Evolutionary conservation across 148 eudicot species (phyloP).

Genomic region (Heliamphora exappendiculata): DNA sequence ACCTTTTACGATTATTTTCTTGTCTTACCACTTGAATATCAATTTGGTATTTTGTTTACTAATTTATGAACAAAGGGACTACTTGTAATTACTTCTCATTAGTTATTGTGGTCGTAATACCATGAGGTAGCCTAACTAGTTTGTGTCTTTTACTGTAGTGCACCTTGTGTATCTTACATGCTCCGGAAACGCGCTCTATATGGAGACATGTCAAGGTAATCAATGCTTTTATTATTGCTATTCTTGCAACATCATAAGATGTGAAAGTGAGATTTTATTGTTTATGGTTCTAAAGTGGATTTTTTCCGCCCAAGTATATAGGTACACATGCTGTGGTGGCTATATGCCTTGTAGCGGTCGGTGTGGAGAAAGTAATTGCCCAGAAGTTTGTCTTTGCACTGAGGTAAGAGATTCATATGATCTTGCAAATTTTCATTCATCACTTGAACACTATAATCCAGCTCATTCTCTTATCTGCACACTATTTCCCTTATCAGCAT

Average conservation of each 20-base stretch:
- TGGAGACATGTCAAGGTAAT: constrained; percentile 87
- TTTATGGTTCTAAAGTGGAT: background rate
- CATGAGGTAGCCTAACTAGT: constrained; percentile 1
- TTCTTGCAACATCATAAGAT: background rate
- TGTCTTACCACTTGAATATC: background rate
- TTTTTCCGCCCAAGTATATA: constrained; percentile 8
- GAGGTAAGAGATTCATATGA: constrained; percentile 33
- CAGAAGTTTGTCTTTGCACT: constrained; percentile 1
- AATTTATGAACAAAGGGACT: background rate
- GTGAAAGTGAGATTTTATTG: background rate
- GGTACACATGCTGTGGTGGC: constrained; percentile 93
- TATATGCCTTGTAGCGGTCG: constrained; percentile 98
- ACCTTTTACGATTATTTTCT: background rate
- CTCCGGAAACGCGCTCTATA: constrained; percentile 93
- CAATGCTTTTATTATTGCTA: background rate
- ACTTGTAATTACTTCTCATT: background rate
- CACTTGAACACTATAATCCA: background rate
- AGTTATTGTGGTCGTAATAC: background rate
- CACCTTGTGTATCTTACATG: constrained; percentile 80
- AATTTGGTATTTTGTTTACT: background rate
- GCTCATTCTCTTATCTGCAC: background rate
- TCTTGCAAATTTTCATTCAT: background rate
- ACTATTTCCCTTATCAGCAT: background rate
- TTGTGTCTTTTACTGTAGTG: constrained; percentile 33
- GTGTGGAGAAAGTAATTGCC: constrained; percentile 59